These are phyloP conservation scores for Sclerotinia glacialis DNA, from an alignment of 2,329 filamentous ascomycete species.

Conservation along the genomic window DNA sequence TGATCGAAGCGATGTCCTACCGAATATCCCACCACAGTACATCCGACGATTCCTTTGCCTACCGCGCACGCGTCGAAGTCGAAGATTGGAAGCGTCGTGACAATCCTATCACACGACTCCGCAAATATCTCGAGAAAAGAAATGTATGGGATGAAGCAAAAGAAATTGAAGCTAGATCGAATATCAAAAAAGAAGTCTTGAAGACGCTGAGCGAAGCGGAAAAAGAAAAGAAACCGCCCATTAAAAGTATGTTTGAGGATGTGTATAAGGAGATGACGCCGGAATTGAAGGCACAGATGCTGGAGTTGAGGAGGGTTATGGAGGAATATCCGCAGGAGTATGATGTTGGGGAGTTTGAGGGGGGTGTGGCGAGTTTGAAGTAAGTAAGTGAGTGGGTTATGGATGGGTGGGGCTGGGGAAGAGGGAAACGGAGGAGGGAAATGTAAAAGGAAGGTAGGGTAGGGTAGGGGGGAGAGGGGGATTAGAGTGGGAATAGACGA, in stretches of 20 bases:
- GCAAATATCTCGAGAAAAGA: slow-evolving; percentile 86
- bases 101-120: slow-evolving; percentile 78
- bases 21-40: slow-evolving; percentile 98
- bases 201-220: slow-evolving; percentile 82
- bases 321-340: slow-evolving; percentile 91
- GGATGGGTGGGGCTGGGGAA: no score
- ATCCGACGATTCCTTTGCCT: slow-evolving; percentile 94
- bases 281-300: slow-evolving; percentile 73
- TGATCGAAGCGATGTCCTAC: slow-evolving; percentile 97
- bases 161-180: slow-evolving; percentile 69
- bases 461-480: neutral
- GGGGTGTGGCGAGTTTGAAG: slow-evolving; percentile 48
- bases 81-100: slow-evolving; percentile 91
- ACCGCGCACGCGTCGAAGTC: slow-evolving; percentile 88
- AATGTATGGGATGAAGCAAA: slow-evolving; percentile 80
- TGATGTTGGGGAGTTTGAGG: slow-evolving; percentile 73
- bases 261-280: slow-evolving; percentile 86
- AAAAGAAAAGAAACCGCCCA: slow-evolving; percentile 72
- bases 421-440: no score
- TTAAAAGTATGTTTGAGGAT: slow-evolving; percentile 76
- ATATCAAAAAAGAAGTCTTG: slow-evolving; percentile 70
- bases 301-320: slow-evolving; percentile 71
- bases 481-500: neutral
- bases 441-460: neutral
- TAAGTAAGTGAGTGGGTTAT: neutral